Evolutionary conservation across 2,329 filamentous ascomycete genomes (phyloP), one percentile per base, ranked within the genome.

Genomic region (Fusarium sp.): DNA sequence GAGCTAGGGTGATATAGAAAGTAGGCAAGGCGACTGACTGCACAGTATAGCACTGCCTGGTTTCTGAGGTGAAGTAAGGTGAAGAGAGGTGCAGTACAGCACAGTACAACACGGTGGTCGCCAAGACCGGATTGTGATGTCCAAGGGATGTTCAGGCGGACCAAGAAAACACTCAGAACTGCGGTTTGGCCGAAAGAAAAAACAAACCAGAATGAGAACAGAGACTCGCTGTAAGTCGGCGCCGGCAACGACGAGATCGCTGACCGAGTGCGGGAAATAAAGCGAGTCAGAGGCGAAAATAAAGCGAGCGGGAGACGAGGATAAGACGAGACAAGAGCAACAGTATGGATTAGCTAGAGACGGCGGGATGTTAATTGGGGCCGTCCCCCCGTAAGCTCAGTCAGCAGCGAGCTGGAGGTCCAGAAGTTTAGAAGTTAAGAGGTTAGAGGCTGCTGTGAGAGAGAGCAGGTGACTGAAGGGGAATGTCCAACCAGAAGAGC

Each of bases 381-480:
- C 44, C 27, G 30, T 32, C 20, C 33, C 22, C 39, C 59, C 40
- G 57, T 50, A 35, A 65, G 62, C 60, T 65, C 62, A 60, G 62
- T 60, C 60, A 65, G 62, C 53, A 65, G 60, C 15, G 33, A 35
- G 23, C 23, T 23, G 23, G 23, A 23, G 33, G 33, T n/a, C 15
- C 33, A 35, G 32, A 35, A 17, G 33, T 6, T 17, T n/a, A 37
- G 17, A n/a, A 3, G 17, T 37, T 37, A 9, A n/a, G 47, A 30
- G 33, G 23, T 32, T 33, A 37, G 19, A 63, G 47, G 56, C 43
- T 37, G 56, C 43, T 37, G 30, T 56, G 51, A 45, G 50, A 49
- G 23, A 23, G 17, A 14, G 56, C 44, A 48, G 55, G 68, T 56
- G 64, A 68, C 48, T 53, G 55, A 27, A 41, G 40, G n/a, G 9